Conservation (phyloP, 345 rosid genomes). For the Angophora floribunda region DNA sequence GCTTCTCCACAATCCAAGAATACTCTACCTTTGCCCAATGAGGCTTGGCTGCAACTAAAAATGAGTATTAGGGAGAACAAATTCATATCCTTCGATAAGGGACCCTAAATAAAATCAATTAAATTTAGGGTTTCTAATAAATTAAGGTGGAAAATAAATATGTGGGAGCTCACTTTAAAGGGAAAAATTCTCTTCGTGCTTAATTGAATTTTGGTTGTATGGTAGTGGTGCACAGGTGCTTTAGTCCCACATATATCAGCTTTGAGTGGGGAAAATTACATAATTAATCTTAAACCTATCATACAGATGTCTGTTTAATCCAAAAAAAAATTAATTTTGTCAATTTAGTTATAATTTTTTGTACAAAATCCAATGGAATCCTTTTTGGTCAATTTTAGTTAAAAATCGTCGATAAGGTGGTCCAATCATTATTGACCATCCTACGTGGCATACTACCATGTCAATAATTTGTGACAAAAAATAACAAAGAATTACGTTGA, state of each 20-base stretch:
- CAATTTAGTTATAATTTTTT: background rate
- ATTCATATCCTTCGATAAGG: background rate
- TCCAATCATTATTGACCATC: background rate
- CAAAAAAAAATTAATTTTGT: background rate
- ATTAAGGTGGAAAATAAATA: background rate
- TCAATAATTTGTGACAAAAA: background rate
- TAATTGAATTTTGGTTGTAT: background rate
- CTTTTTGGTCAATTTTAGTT: background rate
- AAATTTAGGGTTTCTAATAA: background rate
- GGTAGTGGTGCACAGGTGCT: background rate
- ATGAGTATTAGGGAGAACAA: background rate
- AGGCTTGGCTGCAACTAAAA: background rate
- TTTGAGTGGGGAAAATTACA: background rate
- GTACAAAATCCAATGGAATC: background rate
- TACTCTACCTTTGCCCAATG: background rate
- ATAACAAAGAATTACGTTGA: background rate
- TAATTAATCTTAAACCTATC: background rate
- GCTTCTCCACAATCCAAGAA: background rate
- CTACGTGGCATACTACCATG: background rate
- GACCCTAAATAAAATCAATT: background rate
- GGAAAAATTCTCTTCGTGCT: background rate
- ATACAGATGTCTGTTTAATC: background rate
- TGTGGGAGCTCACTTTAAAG: background rate
- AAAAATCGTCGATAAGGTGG: fast-evolving
- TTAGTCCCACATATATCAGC: background rate